A percentile compares a stretch with the other conserved stretches of the same genome.
Conservation (phyloP, 495 filamentous ascomycete genomes). For the Rostrohypoxylon terebratum region DNA sequence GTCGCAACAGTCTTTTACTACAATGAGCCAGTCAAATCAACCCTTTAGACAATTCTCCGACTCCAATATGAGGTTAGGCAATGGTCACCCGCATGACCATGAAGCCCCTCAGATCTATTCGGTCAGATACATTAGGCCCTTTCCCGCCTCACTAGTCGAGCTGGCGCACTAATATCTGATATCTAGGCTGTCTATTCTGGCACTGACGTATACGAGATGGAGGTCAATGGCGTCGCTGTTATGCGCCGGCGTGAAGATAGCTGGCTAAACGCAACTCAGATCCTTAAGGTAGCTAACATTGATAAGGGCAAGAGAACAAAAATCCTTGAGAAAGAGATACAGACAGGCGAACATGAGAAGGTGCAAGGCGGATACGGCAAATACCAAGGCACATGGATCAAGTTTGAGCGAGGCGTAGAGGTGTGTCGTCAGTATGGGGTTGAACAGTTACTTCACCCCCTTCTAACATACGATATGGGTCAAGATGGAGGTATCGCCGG, state of each 20-base stretch:
- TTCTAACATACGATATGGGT: conserved; percentile 89
- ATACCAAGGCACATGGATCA: conserved; percentile 99
- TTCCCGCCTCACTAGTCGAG: not conserved
- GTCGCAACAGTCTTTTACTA: conserved; percentile 62
- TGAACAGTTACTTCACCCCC: conserved; percentile 82
- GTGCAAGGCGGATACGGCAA: conserved; percentile 98
- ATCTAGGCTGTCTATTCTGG: conserved; percentile 91
- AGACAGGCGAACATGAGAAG: conserved; percentile 95
- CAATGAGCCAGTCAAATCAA: conserved; percentile 58
- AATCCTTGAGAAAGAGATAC: conserved; percentile 96
- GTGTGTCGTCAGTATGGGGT: conserved; percentile 95
- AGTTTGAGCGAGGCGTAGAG: conserved; percentile 87
- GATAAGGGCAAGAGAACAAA: conserved; percentile 98
- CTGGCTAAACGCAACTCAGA: conserved; percentile 95
- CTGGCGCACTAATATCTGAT: conserved; percentile 34
- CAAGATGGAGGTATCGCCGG: conserved; percentile 75
- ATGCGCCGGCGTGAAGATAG: conserved; percentile 94
- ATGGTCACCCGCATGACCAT: conserved; percentile 60
- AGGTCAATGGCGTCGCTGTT: conserved; percentile 87
- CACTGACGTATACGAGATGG: conserved; percentile 96
- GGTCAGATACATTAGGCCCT: conserved; percentile 58
- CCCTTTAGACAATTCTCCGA: conserved; percentile 54
- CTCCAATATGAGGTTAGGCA: conserved; percentile 56
- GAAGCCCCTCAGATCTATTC: conserved; percentile 81
- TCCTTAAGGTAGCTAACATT: conserved; percentile 94